Conservation (phyloP, 2,329 filamentous ascomycete species). For the Clonostachys byssicola region DNA sequence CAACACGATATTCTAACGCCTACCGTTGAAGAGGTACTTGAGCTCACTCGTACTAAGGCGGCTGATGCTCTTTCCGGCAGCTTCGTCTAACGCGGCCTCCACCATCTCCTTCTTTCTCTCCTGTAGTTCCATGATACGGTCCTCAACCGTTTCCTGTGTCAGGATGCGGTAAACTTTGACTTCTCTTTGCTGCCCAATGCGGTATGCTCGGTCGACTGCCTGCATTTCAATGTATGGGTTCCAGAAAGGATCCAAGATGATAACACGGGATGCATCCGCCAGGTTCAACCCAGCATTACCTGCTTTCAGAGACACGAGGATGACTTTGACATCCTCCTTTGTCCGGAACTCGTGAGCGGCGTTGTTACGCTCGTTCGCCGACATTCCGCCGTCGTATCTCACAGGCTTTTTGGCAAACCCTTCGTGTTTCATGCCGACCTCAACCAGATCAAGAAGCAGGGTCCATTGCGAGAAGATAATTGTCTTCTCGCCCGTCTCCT, state of each 20-base stretch:
- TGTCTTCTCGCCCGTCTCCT: conserved; percentile 60
- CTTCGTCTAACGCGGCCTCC: conserved; percentile 75
- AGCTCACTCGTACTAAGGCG: conserved; percentile 65
- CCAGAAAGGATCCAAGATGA: conserved; percentile 92
- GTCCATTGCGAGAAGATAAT: conserved; percentile 81
- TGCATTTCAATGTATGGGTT: conserved; percentile 93
- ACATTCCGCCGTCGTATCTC: conserved; percentile 81
- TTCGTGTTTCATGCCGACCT: conserved; percentile 66
- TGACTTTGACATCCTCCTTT: conserved; percentile 62
- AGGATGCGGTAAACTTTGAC: conserved; percentile 81
- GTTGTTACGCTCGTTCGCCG: conserved; percentile 60
- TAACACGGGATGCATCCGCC: conserved; percentile 76
- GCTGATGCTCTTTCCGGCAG: conserved; percentile 60
- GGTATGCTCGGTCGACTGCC: conserved; percentile 83
- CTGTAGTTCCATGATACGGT: conserved; percentile 77
- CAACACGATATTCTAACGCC: no score
- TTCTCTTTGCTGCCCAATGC: conserved; percentile 72
- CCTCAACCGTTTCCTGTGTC: conserved; percentile 76
- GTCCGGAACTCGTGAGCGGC: conserved; percentile 63
- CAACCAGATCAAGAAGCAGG: conserved; percentile 66
- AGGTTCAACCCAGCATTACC: conserved; percentile 85
- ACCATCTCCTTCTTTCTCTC: conserved; percentile 75
- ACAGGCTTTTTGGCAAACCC: conserved; percentile 54
- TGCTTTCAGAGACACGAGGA: conserved; percentile 79
- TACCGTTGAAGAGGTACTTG: conserved; percentile 57